Percentiles rank a stretch among this genome's conserved stretches.
These are phyloP conservation scores for Hygrocybe coccinea DNA, from an alignment of 768 basidiomycete genomes.

Conservation along the genomic window DNA sequence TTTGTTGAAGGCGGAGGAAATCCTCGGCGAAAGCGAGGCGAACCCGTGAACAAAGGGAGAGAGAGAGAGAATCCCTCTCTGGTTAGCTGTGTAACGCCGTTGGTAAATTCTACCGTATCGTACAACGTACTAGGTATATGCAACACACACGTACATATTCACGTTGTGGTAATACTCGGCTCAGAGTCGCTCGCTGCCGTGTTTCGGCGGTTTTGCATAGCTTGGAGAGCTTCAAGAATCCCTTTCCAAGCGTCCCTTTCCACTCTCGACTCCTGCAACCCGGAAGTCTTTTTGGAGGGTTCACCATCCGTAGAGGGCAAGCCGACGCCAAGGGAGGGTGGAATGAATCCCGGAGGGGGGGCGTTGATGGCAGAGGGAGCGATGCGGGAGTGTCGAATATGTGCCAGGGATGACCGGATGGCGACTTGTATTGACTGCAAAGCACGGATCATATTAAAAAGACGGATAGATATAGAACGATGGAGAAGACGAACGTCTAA, in stretches of 20 bases:
- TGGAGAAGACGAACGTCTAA: conserved; percentile 53
- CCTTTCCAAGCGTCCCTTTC: conserved; percentile 77
- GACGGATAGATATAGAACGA: too few relatives aligned
- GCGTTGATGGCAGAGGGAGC: conserved; percentile 86
- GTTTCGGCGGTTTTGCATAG: conserved; percentile 2
- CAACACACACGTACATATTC: too few relatives aligned
- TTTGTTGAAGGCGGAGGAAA: conserved; percentile 53
- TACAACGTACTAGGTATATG: too few relatives aligned
- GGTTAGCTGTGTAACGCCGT: too few relatives aligned
- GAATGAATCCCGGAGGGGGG: conserved; percentile 65
- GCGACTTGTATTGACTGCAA: conserved; percentile 67
- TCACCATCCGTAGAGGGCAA: conserved; percentile 44
- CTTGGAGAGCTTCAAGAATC: conserved; percentile 57
- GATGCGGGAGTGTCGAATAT: conserved; percentile 76
- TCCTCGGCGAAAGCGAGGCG: conserved; percentile 48
- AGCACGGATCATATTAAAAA: too few relatives aligned
- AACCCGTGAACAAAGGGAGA: too few relatives aligned
- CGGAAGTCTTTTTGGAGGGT: conserved; percentile 43
- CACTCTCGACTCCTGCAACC: conserved; percentile 71
- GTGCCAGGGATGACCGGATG: conserved; percentile 74
- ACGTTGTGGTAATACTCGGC: conserved; percentile 8
- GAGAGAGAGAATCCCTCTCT: too few relatives aligned
- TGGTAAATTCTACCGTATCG: too few relatives aligned
- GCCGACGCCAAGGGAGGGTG: conserved; percentile 74
- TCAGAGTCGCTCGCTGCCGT: neutral